Conservation (phyloP, 176 grass and related monocot genomes). For the Echinochloa phyllopogon region DNA sequence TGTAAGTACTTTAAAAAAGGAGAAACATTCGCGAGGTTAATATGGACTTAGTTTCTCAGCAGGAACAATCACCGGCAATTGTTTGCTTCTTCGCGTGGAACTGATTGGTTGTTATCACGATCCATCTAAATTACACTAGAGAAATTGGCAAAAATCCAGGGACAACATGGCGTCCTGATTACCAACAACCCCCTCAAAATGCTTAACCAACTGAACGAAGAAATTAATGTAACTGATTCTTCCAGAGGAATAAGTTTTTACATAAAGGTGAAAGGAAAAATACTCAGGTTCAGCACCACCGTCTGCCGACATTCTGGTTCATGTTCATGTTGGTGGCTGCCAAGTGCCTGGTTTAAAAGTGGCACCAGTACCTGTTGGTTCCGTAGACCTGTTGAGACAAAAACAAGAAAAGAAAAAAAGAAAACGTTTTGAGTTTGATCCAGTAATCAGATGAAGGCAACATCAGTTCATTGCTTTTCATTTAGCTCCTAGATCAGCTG, state of each 20-base stretch:
- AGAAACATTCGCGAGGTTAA: not conserved
- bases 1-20: no score
- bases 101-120: not conserved
- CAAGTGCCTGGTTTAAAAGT: constrained; percentile 68
- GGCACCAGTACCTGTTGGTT: constrained; percentile 62
- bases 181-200: not conserved
- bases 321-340: constrained; percentile 68
- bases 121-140: not conserved
- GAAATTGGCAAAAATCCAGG: constrained; percentile 1
- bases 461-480: not conserved
- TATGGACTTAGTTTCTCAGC: not conserved
- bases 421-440: not conserved
- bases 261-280: not conserved
- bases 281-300: not conserved
- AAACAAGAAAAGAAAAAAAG: not conserved
- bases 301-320: constrained; percentile 14
- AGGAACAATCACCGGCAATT: not conserved
- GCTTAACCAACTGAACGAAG: not conserved
- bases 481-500: constrained; percentile 2
- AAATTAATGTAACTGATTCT: not conserved
- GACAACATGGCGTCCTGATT: not conserved
- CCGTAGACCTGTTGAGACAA: constrained; percentile 50
- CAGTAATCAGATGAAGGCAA: not conserved
- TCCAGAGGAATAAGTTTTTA: not conserved
- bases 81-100: not conserved